Evolutionary conservation across 2,329 filamentous ascomycete genomes (phyloP), one percentile per base, ranked within the genome.

Genomic region (Lachnum nothofagi): DNA sequence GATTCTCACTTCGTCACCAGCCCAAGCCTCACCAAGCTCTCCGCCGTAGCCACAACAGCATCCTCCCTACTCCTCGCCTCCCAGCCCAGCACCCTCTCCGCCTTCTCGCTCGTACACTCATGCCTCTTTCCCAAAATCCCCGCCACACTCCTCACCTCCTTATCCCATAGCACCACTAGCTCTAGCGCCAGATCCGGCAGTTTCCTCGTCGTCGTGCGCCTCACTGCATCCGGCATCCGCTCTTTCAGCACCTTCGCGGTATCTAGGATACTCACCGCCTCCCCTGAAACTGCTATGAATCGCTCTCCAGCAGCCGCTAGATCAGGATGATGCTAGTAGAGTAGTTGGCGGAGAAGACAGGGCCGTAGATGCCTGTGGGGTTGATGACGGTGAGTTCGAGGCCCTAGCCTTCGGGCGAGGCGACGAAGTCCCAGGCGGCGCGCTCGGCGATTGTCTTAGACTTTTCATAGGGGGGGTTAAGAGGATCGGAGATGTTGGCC

Each of bases 371-470:
- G 5, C 46, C 57, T 2, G 60, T 56, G 0, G 65, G 65, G 27
- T 62, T 61, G 37, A 68, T 55, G 4, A 58, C 56, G 2, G 59
- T 50, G 3, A 68, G 52, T 38, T 67, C 64, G 35, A 67, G 54
- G 1, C 37, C 31, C 2, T 40, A 52, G 14, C 60, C 63, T 54
- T 63, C 61, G 16, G 8, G 19, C 9, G 56, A 34, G 7, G 7
- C 54, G n/a, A 66, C 58, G 40, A 57, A 68, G 7, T 66, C 62
- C 66, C 65, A 68, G 3, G 66, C 66, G 1, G 65, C 59, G 6
- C 42, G 48, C 52, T 68, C 65, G 1, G 65, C 66, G 17, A 68
- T 39, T 1, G 60, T 67, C 54, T 68, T 68, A 44, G 59, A 63
- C 44, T 67, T 67, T 4, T 42, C 51, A 42, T 68, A 68, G 1